A percentile compares a stretch with the other conserved stretches of the same genome.
These are phyloP conservation scores for Plicaturopsis crispa DNA, from an alignment of 768 basidiomycete genomes.

Conservation along the genomic window DNA sequence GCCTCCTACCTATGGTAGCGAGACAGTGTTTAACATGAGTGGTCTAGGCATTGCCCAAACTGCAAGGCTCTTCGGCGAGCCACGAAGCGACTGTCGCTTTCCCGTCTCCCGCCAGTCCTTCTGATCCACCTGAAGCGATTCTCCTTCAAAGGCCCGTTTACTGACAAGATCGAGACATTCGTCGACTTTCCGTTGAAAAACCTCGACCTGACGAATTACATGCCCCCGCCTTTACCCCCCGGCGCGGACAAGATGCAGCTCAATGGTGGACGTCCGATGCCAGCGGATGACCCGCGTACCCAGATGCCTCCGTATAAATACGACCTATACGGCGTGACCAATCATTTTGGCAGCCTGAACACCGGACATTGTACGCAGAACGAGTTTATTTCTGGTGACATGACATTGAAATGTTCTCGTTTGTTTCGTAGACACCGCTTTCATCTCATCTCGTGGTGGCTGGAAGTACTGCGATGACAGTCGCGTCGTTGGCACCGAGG, in stretches of 20 bases:
- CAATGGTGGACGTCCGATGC: conserved; percentile 32
- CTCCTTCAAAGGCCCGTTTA: conserved; percentile 84
- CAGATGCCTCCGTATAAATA: conserved; percentile 89
- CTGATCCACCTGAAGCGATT: conserved; percentile 92
- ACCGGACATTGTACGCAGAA: conserved; percentile 86
- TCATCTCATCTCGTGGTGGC: conserved; percentile 75
- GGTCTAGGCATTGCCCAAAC: conserved; percentile 80
- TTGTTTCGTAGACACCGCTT: conserved; percentile 72
- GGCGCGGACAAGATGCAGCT: conserved; percentile 46
- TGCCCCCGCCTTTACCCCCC: conserved; percentile 74
- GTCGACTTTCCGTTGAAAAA: conserved; percentile 78
- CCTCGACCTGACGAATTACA: conserved; percentile 66
- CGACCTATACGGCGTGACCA: conserved; percentile 92
- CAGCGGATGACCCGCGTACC: conserved; percentile 64
- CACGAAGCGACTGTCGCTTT: conserved; percentile 80
- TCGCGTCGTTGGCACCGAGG: conserved; percentile 64
- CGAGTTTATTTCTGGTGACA: background rate
- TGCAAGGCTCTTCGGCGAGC: conserved; percentile 88
- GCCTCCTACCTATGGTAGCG: background rate
- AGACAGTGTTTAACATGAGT: conserved; percentile 1
- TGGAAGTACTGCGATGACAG: conserved; percentile 97
- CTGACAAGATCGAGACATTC: conserved; percentile 93
- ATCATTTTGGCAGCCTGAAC: conserved; percentile 90
- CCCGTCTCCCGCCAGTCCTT: conserved; percentile 88
- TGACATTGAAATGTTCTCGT: conserved; percentile 3